Evolutionary conservation across 2,329 filamentous ascomycete genomes (phyloP).

Genomic region (Mollisia scopiformis): DNA sequence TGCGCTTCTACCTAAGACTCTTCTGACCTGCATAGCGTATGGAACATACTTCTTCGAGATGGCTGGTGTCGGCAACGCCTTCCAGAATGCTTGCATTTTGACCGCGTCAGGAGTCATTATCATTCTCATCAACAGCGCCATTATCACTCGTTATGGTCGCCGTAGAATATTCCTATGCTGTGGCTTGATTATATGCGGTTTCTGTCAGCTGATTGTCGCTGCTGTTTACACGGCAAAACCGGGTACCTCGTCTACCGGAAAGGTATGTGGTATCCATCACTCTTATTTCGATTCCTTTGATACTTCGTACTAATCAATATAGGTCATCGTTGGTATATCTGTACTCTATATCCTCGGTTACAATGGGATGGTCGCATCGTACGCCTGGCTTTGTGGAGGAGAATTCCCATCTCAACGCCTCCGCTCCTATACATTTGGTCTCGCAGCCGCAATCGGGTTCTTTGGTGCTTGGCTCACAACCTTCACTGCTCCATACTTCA

Average conservation of each 20-base stretch:
- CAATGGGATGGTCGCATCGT: conserved; percentile 42
- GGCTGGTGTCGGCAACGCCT: conserved; percentile 56
- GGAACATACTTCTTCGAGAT: conserved; percentile 64
- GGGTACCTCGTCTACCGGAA: conserved; percentile 42
- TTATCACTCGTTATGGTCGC: conserved; percentile 56
- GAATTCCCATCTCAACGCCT: conserved; percentile 60
- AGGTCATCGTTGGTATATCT: conserved; percentile 54
- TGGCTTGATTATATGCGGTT: conserved; percentile 54
- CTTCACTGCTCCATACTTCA: conserved; percentile 63
- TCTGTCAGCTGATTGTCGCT: conserved; percentile 57
- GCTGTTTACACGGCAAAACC: conserved; percentile 51
- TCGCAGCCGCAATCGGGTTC: conserved; percentile 56
- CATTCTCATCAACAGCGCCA: conserved; percentile 54
- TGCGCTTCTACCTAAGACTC: background rate
- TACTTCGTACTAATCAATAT: background rate
- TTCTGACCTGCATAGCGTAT: conserved; percentile 44
- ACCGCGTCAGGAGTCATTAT: conserved; percentile 56
- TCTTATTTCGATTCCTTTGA: background rate
- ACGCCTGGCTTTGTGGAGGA: conserved; percentile 59
- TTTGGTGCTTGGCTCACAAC: conserved; percentile 53
- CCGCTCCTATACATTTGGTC: conserved; percentile 58
- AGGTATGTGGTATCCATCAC: conserved; percentile 14
- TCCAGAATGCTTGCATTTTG: conserved; percentile 59
- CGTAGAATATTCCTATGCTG: conserved; percentile 55
- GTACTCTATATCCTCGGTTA: conserved; percentile 30